Percentiles rank a stretch among this genome's conserved stretches.
Evolutionary conservation across 352 stramenopile genomes (phyloP).

Genomic region (Globisporangium uncinulatum): DNA sequence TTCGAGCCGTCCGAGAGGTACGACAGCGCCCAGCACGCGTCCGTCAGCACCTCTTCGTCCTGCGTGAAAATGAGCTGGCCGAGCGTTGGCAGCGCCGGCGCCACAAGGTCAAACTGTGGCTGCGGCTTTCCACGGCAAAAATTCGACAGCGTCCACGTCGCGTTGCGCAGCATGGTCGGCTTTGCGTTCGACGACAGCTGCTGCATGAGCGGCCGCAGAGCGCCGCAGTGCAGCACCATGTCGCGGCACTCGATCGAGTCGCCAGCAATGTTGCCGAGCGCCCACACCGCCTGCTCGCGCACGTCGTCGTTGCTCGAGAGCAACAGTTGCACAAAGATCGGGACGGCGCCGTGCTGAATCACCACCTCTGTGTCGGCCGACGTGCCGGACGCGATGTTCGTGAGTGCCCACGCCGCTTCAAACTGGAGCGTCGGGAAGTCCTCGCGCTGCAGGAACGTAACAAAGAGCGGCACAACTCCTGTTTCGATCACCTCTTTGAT

Average conservation of each 20-base stretch:
- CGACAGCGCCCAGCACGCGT: conserved; percentile 98
- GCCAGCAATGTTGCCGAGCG: conserved; percentile 98
- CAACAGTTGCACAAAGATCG: conserved; percentile 95
- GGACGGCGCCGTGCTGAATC: conserved; percentile 96
- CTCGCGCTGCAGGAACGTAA: conserved; percentile 96
- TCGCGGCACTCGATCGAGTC: conserved; percentile 97
- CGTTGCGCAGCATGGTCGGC: conserved; percentile 97
- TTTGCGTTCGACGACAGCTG: conserved; percentile 92
- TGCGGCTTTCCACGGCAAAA: conserved; percentile 94
- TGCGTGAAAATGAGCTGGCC: conserved; percentile 96
- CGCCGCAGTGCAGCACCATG: conserved; percentile 92
- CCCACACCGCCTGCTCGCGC: conserved; percentile 96
- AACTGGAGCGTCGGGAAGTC: conserved; percentile 95
- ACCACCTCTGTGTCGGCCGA: conserved; percentile 98
- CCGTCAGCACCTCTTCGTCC: conserved; percentile 98
- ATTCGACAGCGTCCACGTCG: conserved; percentile 99
- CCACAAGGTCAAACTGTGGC: conserved; percentile 94
- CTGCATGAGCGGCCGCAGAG: conserved; percentile 93
- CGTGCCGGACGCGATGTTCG: conserved; percentile 99
- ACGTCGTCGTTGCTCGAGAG: conserved; percentile 97
- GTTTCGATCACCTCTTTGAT: conserved; percentile 99
- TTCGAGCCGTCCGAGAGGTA: conserved; percentile 99
- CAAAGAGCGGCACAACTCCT: conserved; percentile 97
- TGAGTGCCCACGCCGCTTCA: conserved; percentile 99
- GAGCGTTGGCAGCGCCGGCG: conserved; percentile 92